Evolutionary conservation across 805 yeast species (phyloP), one percentile per base, ranked within the genome.

Genomic region (Hanseniaspora jakobsenii): DNA sequence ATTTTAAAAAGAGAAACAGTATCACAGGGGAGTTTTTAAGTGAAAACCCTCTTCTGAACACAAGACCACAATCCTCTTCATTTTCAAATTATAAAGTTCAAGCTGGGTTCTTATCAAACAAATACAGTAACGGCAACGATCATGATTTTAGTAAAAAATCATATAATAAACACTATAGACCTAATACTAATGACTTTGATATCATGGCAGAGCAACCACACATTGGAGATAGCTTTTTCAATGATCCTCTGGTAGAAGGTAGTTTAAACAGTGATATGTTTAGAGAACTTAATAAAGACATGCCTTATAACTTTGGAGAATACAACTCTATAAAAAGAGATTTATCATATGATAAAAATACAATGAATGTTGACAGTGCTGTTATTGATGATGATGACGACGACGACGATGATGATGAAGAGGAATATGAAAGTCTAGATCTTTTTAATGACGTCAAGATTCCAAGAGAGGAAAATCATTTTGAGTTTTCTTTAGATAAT

Each of bases 31-130:
- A 39, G 7, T n/a, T 6, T 4, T 19, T 22, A 19, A 3, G 6
- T 22, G 9, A 34, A 4, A 21, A 34, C 5, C 28, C 37, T 6
- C 16, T 23, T 19, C 7, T 23, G n/a, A 29, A 21, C 14, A n/a
- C 29, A 10, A 31, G 46, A 26, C 46, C 46, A 16, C 39, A 42
- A 17, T 42, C 46, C 14, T 28, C 46, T 7, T 42, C 46, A 7
- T 42, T 42, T 35, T 42, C 46, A 6, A 42, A 42, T 18, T 42
- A 42, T 16, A 28, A 42, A 6, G 14, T 42, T 22, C 37, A 42
- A n/a, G 29, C 46, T 2, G 46, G 46, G 10, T 42, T 42, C 24
- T 3, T 13, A 14, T 12, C 18, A 23, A 34, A 8, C 7, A n/a
- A 21, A 22, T 6, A 5, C 8, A 19, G 12, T 6, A 19, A 6